These are phyloP conservation scores for Mortierella sp. DNA, from an alignment of 371 early-diverging fungal species.

Conservation along the genomic window DNA sequence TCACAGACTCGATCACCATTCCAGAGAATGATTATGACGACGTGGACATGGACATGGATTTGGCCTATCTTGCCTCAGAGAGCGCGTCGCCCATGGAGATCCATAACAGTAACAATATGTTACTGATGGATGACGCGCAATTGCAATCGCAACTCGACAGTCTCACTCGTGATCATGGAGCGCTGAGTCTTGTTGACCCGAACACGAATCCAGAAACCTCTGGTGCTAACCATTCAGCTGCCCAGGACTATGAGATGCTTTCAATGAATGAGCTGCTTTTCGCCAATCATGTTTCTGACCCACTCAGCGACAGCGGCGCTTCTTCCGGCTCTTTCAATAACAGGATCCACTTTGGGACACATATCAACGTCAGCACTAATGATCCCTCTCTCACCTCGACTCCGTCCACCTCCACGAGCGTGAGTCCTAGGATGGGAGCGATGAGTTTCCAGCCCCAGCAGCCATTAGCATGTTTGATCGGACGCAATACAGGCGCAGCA, in stretches of 20 bases:
- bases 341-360: slow-evolving; percentile 51
- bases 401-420: slow-evolving; percentile 40
- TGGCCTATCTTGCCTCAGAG: slow-evolving; percentile 24
- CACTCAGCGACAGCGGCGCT: slow-evolving; percentile 8
- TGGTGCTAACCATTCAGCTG: not conserved
- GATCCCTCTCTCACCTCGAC: slow-evolving; percentile 17
- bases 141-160: slow-evolving; percentile 23
- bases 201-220: not conserved
- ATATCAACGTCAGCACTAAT: slow-evolving; percentile 50
- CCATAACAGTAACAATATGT: not conserved
- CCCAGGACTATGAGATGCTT: slow-evolving; percentile 24
- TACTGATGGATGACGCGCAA: slow-evolving; percentile 24
- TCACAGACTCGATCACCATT: slow-evolving; percentile 29
- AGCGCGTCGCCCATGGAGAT: slow-evolving; percentile 31
- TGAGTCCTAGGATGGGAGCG: slow-evolving; percentile 30
- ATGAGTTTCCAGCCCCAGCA: not conserved
- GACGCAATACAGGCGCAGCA: not conserved
- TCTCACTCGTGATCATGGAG: slow-evolving; percentile 14
- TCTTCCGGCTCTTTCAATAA: slow-evolving; percentile 14
- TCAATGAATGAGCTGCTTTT: slow-evolving; percentile 39
- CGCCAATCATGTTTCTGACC: slow-evolving; percentile 26
- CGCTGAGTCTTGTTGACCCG: slow-evolving; percentile 11
- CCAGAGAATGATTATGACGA: slow-evolving; percentile 33
- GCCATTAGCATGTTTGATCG: not conserved
- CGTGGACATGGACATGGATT: slow-evolving; percentile 25